Evolutionary conservation across 371 early-diverging fungal species (phyloP), one percentile per base, ranked within the genome.

Genomic region (Rhizopus microsporus): DNA sequence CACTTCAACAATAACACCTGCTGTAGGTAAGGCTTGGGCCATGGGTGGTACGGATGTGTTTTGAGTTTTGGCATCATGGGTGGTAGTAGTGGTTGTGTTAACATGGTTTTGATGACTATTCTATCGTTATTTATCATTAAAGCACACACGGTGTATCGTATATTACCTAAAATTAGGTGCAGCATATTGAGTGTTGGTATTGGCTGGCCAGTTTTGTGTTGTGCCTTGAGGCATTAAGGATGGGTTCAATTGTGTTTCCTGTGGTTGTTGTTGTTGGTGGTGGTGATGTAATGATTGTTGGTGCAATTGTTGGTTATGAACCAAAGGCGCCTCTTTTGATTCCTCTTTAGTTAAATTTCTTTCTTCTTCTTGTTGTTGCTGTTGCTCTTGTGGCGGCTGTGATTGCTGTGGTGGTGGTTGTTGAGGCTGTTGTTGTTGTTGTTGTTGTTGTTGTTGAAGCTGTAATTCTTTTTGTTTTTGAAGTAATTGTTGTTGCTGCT

Each of bases 1-100:
- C 10, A 79, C 80, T 62, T 79, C 76, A 12, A 74, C 66, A 45
- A 79, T 72, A 13, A 72, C 67, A 10, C 74, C 74, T 46, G 66
- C 60, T 49, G 59, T 56, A 5, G 67, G 66, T n/a, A 58, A 29
- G n/a, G 59, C 55, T 30, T 49, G 46, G 3, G 29, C 12, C 29
- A 46, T 46, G 8, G 46, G 46, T 29, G 46, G 46, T 7, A 29
- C n/a, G 6, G 42, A 15, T 42, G 15, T 15, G 10, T 12, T 15
- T 42, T 23, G 23, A 23, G 42, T 5, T 3, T 13, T 42, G 42
- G 46, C 29, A 23, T 15, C 9, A 2, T 46, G 46, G 7, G 7
- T n/a, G 17, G 17, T 15, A 29, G 17, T 29, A n/a, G 10, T 42
- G 15, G 17, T 46, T 46, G 46, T 29, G 23, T 46, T 17, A 9